These are phyloP conservation scores for Podospora pseudoanserina DNA, from an alignment of 495 filamentous ascomycete genomes.

Conservation along the genomic window DNA sequence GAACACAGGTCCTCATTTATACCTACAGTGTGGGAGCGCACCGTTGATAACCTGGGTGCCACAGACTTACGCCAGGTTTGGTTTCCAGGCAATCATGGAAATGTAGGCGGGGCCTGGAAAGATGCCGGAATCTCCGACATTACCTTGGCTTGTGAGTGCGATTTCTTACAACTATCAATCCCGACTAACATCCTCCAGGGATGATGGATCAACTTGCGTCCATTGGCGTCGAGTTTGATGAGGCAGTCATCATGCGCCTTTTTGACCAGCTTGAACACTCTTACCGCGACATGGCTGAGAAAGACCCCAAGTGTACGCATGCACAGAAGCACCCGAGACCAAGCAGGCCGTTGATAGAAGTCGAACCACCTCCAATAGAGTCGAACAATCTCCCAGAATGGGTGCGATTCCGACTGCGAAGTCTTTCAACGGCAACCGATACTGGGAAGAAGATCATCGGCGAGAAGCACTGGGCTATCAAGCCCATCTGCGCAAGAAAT, in stretches of 20 bases:
- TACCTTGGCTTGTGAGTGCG: constrained; percentile 61
- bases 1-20: constrained; percentile 61
- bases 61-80: constrained; percentile 65
- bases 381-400: constrained; percentile 8
- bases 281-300: constrained; percentile 29
- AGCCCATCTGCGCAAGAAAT: constrained; percentile 46
- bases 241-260: constrained; percentile 51
- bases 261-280: constrained; percentile 48
- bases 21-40: constrained; percentile 60
- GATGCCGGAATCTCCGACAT: constrained; percentile 56
- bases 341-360: neutral
- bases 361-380: neutral
- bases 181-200: constrained; percentile 25
- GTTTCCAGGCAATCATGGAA: constrained; percentile 68
- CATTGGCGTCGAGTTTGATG: constrained; percentile 55
- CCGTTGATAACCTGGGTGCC: constrained; percentile 30
- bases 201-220: constrained; percentile 67
- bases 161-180: constrained; percentile 15
- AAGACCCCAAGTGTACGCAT: neutral
- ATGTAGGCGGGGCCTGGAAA: constrained; percentile 57
- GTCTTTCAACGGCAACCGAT: neutral
- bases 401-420: neutral
- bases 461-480: constrained; percentile 41
- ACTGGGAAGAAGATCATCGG: constrained; percentile 11
- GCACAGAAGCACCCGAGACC: neutral